These are phyloP conservation scores for Colletotrichum abscissum DNA, from an alignment of 2,329 filamentous ascomycete species.

Conservation along the genomic window DNA sequence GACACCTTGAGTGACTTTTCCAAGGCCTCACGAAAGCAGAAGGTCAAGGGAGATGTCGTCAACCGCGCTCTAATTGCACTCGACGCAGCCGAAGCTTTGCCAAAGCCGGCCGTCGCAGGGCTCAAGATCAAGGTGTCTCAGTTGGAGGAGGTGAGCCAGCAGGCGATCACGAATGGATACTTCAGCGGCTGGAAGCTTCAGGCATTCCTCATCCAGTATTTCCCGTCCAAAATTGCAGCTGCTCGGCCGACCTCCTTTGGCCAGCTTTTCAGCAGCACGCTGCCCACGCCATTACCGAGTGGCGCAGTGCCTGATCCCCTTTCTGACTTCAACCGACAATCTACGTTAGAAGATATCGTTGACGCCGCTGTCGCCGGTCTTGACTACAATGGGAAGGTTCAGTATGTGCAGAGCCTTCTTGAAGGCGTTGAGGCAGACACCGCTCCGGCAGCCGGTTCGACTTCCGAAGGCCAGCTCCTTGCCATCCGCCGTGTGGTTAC, in stretches of 20 bases:
- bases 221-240: conserved; percentile 45
- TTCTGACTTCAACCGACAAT: conserved; percentile 15
- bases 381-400: conserved; percentile 45
- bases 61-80: conserved; percentile 31
- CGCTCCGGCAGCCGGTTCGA: not conserved
- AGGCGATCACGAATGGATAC: conserved; percentile 48
- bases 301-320: conserved; percentile 21
- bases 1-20: conserved; percentile 22
- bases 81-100: conserved; percentile 42
- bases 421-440: conserved; percentile 4
- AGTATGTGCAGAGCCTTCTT: conserved; percentile 53
- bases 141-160: conserved; percentile 48
- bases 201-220: conserved; percentile 53
- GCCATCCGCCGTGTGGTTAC: conserved; percentile 56
- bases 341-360: conserved; percentile 46
- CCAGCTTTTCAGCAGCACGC: conserved; percentile 31
- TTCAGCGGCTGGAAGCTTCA: conserved; percentile 58
- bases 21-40: conserved; percentile 24
- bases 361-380: conserved; percentile 46
- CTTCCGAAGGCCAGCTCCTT: conserved; percentile 51
- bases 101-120: conserved; percentile 44
- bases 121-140: conserved; percentile 46
- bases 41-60: conserved; percentile 7
- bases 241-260: conserved; percentile 47
- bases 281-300: conserved; percentile 2